These are phyloP conservation scores for Podaxis sp. DNA, from an alignment of 768 basidiomycete species.

Conservation along the genomic window DNA sequence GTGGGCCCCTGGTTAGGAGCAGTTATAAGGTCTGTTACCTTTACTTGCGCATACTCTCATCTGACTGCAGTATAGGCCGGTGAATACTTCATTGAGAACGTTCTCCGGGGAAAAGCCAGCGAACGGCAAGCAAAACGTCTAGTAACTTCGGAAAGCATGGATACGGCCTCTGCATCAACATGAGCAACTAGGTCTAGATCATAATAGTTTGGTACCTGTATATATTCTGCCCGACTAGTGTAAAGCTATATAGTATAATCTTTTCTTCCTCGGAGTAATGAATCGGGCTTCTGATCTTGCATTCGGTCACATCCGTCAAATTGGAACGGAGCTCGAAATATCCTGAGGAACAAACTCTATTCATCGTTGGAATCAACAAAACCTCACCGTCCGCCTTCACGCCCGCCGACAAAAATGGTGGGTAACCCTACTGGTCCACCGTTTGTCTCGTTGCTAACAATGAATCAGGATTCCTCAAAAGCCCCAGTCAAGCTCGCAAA, in stretches of 20 bases:
- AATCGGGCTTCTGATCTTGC: not conserved
- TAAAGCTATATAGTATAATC: not conserved
- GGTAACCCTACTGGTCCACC: constrained; percentile 12
- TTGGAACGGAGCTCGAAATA: constrained; percentile 25
- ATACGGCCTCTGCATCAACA: not conserved
- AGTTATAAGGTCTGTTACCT: constrained; percentile 83
- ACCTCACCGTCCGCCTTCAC: constrained; percentile 19
- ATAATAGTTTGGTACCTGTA: not conserved
- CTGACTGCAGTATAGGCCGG: constrained; percentile 63
- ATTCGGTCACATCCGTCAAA: constrained; percentile 10
- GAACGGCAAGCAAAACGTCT: constrained; percentile 18
- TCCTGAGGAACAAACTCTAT: constrained; percentile 25
- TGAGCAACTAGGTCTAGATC: not conserved
- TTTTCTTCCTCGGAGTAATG: not conserved
- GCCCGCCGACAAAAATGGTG: constrained; percentile 29
- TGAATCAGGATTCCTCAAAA: constrained; percentile 77
- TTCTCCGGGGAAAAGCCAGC: constrained; percentile 57
- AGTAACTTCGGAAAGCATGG: not conserved
- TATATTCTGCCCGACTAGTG: not conserved
- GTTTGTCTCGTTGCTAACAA: constrained; percentile 8
- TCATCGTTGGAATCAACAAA: constrained; percentile 25
- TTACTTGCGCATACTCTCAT: not conserved
- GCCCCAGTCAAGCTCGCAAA: constrained; percentile 95
- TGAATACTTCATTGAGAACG: constrained; percentile 92
- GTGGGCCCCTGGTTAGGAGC: constrained; percentile 92